A percentile compares a stretch with the other conserved stretches of the same genome.
These are phyloP conservation scores for Sugiyamaella qingdaonensis DNA, from an alignment of 805 yeast genomes.

Conservation along the genomic window DNA sequence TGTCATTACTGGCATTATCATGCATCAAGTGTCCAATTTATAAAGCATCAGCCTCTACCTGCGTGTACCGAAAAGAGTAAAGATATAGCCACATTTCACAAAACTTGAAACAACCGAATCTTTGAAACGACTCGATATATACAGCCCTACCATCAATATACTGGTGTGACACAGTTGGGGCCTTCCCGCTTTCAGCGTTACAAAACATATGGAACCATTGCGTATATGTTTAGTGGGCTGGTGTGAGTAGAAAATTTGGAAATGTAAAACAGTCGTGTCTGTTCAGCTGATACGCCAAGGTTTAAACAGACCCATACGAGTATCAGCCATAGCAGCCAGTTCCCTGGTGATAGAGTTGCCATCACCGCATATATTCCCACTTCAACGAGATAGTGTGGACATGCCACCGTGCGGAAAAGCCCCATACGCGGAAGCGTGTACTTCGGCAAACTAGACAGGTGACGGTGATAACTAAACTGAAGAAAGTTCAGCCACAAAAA, in stretches of 20 bases:
- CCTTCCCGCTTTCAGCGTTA: too few relatives aligned
- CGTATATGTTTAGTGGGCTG: constrained; percentile 7
- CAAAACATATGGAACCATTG: constrained; percentile 17
- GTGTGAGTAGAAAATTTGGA: constrained; percentile 19
- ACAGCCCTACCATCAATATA: too few relatives aligned
- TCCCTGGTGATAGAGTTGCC: constrained; percentile 16
- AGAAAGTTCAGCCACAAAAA: constrained; percentile 39
- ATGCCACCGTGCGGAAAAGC: constrained; percentile 40
- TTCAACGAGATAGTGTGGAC: constrained; percentile 66
- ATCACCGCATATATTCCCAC: constrained; percentile 43
- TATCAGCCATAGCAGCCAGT: constrained; percentile 18
- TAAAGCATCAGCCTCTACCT: too few relatives aligned
- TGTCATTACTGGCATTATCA: too few relatives aligned
- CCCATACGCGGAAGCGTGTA: constrained; percentile 49
- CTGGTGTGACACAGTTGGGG: too few relatives aligned
- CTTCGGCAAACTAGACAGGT: constrained; percentile 48
- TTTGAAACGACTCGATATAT: too few relatives aligned
- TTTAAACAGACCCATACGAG: constrained; percentile 37
- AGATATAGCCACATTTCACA: too few relatives aligned
- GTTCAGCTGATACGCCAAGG: constrained; percentile 47
- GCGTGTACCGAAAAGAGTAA: too few relatives aligned
- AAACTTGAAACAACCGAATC: too few relatives aligned
- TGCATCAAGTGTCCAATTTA: too few relatives aligned
- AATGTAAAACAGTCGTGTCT: constrained; percentile 43
- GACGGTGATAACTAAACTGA: constrained; percentile 47